Evolutionary conservation across 176 grass and related monocot species (phyloP).

Genomic region (Eleusine indica): DNA sequence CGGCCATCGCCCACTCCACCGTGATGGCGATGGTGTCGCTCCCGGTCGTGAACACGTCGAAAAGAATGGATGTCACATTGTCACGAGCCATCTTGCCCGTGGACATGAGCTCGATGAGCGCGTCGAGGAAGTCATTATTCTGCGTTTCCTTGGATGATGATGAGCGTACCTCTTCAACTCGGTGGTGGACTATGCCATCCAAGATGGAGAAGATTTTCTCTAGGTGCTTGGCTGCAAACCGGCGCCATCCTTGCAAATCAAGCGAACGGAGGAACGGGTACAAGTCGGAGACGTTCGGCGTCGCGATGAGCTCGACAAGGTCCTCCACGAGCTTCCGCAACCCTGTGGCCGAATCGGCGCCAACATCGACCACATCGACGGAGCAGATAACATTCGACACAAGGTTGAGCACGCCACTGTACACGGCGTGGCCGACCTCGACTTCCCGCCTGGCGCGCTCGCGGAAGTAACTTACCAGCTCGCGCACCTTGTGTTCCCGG

Average conservation of each 20-base stretch:
- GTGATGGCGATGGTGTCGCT: conserved; percentile 33
- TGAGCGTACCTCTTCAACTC: not conserved
- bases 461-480: conserved; percentile 12
- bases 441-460: not conserved
- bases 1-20: conserved; percentile 53
- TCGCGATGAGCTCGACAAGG: not conserved
- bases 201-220: not conserved
- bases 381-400: conserved; percentile 38
- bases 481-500: conserved; percentile 38
- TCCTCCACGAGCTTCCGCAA: conserved; percentile 16
- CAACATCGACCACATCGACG: conserved; percentile 34
- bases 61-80: conserved; percentile 18
- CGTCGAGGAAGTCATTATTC: conserved; percentile 46
- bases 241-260: conserved; percentile 47
- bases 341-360: conserved; percentile 10
- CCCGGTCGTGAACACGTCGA: conserved; percentile 42
- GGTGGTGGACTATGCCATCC: conserved; percentile 24
- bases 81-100: conserved; percentile 22
- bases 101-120: conserved; percentile 32
- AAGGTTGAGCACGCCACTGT: conserved; percentile 39
- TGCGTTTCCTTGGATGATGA: not conserved
- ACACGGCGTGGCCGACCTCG: conserved; percentile 22
- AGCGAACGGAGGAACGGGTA: conserved; percentile 37
- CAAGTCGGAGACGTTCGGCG: conserved; percentile 51
- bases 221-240: not conserved